Conservation (phyloP, 2,329 filamentous ascomycete species). For the Trichoderma sp. region DNA sequence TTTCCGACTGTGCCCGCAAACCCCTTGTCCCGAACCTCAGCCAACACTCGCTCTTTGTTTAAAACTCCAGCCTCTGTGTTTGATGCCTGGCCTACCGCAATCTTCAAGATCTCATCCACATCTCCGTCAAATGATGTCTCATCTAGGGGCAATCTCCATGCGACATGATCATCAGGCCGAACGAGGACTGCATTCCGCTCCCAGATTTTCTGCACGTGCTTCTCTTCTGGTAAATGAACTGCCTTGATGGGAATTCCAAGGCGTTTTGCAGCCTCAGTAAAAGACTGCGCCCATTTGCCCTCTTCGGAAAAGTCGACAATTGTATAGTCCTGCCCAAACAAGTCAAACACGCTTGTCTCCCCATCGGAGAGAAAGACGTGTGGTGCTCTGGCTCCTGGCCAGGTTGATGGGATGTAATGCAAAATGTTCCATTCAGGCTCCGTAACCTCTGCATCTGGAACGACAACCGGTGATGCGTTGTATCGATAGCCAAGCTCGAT, state of each 20-base stretch:
- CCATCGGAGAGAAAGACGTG: conserved; percentile 7
- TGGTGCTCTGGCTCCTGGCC: not conserved
- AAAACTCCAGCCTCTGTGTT: not conserved
- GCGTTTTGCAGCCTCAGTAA: not conserved
- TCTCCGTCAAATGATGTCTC: not conserved
- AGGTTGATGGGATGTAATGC: not conserved
- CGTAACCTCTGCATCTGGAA: not conserved
- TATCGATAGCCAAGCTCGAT: conserved; percentile 34
- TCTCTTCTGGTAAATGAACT: not conserved
- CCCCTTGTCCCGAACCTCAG: not conserved
- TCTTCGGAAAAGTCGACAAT: conserved; percentile 11
- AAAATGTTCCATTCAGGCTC: not conserved
- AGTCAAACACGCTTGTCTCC: conserved; percentile 9
- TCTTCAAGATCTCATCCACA: not conserved
- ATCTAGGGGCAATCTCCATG: not conserved
- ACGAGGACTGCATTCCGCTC: not conserved
- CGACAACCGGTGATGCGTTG: not conserved
- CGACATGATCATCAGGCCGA: not conserved
- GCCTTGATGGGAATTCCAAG: not conserved
- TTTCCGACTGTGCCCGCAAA: conserved; percentile 3
- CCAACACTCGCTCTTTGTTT: not conserved
- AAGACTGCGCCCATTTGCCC: not conserved
- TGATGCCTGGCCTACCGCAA: not conserved
- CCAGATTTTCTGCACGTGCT: not conserved
- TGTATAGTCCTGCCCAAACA: not conserved